Percentiles rank a stretch among this genome's conserved stretches.
These are phyloP conservation scores for Paraglomus brasilianum DNA, from an alignment of 192 early-diverging fungal species.

Conservation along the genomic window DNA sequence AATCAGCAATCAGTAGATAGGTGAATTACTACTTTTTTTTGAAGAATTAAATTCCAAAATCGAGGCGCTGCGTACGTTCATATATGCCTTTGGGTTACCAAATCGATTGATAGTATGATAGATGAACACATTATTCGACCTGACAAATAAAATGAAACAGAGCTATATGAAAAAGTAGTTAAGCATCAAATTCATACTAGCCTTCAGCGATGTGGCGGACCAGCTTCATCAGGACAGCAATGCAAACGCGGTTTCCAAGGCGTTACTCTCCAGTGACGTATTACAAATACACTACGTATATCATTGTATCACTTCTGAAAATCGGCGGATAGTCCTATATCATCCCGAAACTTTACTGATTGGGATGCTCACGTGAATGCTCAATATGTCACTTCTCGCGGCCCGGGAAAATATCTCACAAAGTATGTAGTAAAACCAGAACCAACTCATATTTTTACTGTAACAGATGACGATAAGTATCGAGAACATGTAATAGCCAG, in stretches of 20 bases:
- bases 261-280: not conserved
- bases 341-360: not conserved
- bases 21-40: not conserved
- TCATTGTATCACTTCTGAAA: not conserved
- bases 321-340: slow-evolving; percentile 1
- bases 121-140: too few relatives aligned
- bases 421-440: slow-evolving; percentile 21
- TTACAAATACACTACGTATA: not conserved
- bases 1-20: not conserved
- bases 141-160: too few relatives aligned
- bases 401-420: not conserved
- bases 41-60: slow-evolving; percentile 11
- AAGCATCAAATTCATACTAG: slow-evolving; percentile 8
- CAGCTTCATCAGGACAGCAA: not conserved
- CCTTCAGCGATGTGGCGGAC: not conserved
- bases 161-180: not conserved
- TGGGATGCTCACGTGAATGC: slow-evolving; percentile 23
- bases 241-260: not conserved
- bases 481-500: not conserved
- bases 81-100: too few relatives aligned
- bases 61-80: not conserved
- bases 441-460: slow-evolving; percentile 17
- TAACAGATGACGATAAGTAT: not conserved
- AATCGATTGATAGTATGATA: too few relatives aligned
- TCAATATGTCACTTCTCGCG: slow-evolving; percentile 7